Conservation (phyloP, 1,284 basidiomycete species). For the Meira miltonrushii region DNA sequence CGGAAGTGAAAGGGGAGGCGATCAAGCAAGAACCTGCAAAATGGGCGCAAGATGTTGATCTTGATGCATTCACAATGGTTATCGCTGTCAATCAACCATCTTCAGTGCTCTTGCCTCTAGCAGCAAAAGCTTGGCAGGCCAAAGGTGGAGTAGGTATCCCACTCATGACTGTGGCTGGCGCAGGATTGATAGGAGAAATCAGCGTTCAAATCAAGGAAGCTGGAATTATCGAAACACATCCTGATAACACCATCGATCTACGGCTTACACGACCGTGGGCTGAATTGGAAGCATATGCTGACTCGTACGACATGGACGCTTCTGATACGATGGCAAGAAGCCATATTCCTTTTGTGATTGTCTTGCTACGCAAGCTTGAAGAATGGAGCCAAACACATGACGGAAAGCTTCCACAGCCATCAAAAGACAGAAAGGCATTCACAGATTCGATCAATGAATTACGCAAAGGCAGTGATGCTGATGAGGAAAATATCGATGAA, state of each 20-base stretch:
- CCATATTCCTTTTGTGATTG: constrained; percentile 45
- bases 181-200: constrained; percentile 43
- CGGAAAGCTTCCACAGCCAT: constrained; percentile 60
- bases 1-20: constrained; percentile 70
- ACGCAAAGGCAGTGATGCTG: constrained; percentile 64
- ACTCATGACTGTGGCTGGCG: constrained; percentile 28
- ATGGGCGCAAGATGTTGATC: constrained; percentile 52
- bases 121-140: constrained; percentile 32
- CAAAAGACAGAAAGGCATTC: constrained; percentile 72
- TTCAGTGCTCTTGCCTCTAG: constrained; percentile 25
- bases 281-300: constrained; percentile 42
- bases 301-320: constrained; percentile 27
- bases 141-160: constrained; percentile 22
- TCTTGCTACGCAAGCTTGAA: constrained; percentile 66
- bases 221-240: constrained; percentile 85
- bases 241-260: constrained; percentile 63
- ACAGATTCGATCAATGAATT: constrained; percentile 60
- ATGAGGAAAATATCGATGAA: constrained; percentile 89
- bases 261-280: constrained; percentile 86
- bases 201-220: constrained; percentile 40
- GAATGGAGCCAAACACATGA: constrained; percentile 74
- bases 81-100: constrained; percentile 63
- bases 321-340: constrained; percentile 35
- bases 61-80: constrained; percentile 67
- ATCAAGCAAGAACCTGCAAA: constrained; percentile 47